Base-by-base conservation (phyloP, 2,329 filamentous ascomycete species). In the Aspergillus sp. region DNA sequence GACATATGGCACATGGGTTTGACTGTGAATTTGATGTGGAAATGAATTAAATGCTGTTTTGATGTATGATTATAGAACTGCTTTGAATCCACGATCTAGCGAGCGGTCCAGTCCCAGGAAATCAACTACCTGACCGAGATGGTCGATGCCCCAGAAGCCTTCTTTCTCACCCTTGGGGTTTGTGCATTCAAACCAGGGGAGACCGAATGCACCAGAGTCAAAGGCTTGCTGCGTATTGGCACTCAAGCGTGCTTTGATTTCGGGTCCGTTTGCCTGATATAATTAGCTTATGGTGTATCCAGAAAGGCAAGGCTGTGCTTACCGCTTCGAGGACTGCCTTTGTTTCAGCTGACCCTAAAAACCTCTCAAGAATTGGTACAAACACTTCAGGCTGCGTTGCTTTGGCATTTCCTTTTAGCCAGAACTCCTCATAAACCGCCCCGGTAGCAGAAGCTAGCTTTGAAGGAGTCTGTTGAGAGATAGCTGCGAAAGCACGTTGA, bases 141-240 rank as follows among this genome's bases (percentile, higher is more conserved):
- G 83, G 73, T 87, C 84, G 14, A 87, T 79, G 0, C 85, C 85
- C 81, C 83, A 87, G 64, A 82, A 87, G 1, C 71, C 71, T 61
- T 86, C 82, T 39, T 69, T 83, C 65, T 81, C 70, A 0, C 84
- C 84, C 51, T 81, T 72, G 6, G 69, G 52, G 68, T 86, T 84
- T 49, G 79, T 83, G 53, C 82, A 84, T 69, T 76, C 72, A 65
- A 85, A 83, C 80, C 82, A 87, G 2, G 85, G 85, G 53, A 87
- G 65, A 2, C 85, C 85, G 74, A 88, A 88, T 1, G 82, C 82
- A 1, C 83, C 85, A 23, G 80, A 76, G 23, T 73, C 70, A 23
- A 86, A 74, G 1, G 83, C 81, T 51, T 68, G 62, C 14, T 84
- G 76, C 1, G 82, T 85, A 57, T 84, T 84, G 23, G 71, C 71